Evolutionary conservation across 129 eudicot genomes (phyloP).

Genomic region (Artemisia tridentata): DNA sequence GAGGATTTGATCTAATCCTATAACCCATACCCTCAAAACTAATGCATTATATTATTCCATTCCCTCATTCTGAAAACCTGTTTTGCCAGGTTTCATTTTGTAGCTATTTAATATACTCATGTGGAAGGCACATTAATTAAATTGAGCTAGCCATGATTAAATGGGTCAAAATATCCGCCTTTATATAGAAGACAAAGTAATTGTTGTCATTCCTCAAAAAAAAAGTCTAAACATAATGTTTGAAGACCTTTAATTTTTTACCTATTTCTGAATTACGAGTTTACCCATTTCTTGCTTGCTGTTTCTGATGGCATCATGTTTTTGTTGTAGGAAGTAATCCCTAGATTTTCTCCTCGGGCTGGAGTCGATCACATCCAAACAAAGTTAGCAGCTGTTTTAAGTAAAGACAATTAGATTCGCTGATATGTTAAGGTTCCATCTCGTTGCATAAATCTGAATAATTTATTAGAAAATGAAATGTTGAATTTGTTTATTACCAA

Average conservation of each 20-base stretch:
- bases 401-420: conserved; percentile 24
- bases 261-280: neutral
- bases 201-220: too few species aligned
- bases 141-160: too few species aligned
- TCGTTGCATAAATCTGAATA: neutral
- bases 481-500: neutral
- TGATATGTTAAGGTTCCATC: neutral
- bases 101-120: too few species aligned
- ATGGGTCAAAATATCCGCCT: too few species aligned
- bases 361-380: conserved; percentile 70
- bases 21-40: too few species aligned
- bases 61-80: too few species aligned
- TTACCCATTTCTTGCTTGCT: neutral
- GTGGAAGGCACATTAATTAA: too few species aligned
- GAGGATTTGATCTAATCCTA: too few species aligned
- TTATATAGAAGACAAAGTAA: too few species aligned
- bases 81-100: too few species aligned
- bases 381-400: conserved; percentile 67
- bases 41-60: too few species aligned
- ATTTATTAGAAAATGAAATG: neutral
- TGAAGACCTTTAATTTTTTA: neutral
- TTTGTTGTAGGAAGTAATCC: conserved; percentile 74
- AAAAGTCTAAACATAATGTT: too few species aligned
- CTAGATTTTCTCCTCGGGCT: conserved; percentile 89
- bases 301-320: neutral